Conservation (phyloP, 202 grass and related monocot species). For the Musa balbisiana region DNA sequence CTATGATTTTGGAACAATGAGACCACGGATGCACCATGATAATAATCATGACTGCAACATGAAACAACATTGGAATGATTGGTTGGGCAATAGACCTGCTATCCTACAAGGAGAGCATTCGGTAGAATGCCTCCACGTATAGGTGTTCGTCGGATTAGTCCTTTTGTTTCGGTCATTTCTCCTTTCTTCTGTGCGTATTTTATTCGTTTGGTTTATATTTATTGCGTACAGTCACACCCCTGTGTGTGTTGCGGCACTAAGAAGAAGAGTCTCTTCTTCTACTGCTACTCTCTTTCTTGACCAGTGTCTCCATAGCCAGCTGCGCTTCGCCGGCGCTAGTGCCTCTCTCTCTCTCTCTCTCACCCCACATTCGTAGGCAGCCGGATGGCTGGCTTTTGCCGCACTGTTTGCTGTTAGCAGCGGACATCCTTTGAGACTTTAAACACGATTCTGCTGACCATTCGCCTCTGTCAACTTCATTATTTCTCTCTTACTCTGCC, state of each 20-base stretch:
- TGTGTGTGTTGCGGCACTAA: background rate
- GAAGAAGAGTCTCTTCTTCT: background rate
- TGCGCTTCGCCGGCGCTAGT: background rate
- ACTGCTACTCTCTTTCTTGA: background rate
- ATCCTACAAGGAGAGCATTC: too few relatives aligned
- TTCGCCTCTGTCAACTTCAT: too few relatives aligned
- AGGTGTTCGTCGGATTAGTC: background rate
- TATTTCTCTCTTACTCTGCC: too few relatives aligned
- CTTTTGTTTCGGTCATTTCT: background rate
- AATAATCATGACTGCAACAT: too few relatives aligned
- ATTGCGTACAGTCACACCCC: background rate
- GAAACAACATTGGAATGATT: too few relatives aligned
- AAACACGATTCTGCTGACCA: too few relatives aligned
- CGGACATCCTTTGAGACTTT: too few relatives aligned
- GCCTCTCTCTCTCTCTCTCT: background rate
- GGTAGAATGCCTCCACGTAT: background rate
- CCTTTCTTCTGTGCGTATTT: background rate
- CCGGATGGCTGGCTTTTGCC: slow-evolving; percentile 8
- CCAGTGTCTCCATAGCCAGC: slow-evolving; percentile 1
- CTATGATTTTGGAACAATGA: too few relatives aligned
- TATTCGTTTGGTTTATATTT: background rate
- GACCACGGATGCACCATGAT: too few relatives aligned
- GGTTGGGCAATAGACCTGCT: too few relatives aligned
- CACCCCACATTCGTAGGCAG: background rate
- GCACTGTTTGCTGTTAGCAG: background rate